Percentiles rank a stretch among this genome's conserved stretches.
Conservation (phyloP, 2,329 filamentous ascomycete species). For the Fonsecaea nubica region DNA sequence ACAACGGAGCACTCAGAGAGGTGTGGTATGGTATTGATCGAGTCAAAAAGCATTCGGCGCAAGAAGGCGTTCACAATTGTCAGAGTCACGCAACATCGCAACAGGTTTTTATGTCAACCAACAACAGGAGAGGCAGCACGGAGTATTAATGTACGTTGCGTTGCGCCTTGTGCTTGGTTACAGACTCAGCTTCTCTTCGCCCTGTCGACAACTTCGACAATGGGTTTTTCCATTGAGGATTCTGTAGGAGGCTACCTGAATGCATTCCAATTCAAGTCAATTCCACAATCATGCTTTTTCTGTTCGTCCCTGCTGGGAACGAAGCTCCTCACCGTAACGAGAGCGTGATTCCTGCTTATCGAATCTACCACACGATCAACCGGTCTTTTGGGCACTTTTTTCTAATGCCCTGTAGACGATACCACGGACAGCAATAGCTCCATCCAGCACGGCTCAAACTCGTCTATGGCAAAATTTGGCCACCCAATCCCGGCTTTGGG, state of each 20-base stretch:
- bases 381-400: background rate
- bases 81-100: conserved; percentile 12
- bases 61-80: conserved; percentile 55
- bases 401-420: background rate
- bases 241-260: conserved; percentile 18
- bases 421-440: background rate
- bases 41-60: conserved; percentile 50
- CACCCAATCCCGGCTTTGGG: background rate
- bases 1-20: conserved; percentile 15
- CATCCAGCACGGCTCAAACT: background rate
- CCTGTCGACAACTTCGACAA: conserved; percentile 18
- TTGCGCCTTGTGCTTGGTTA: conserved; percentile 21
- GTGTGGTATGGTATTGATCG: conserved; percentile 17
- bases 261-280: conserved; percentile 10
- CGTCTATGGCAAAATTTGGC: background rate
- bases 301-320: background rate
- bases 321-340: background rate
- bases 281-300: background rate
- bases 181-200: conserved; percentile 12
- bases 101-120: conserved; percentile 29
- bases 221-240: conserved; percentile 5
- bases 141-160: conserved; percentile 22
- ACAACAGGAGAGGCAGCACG: conserved; percentile 15
- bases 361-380: background rate
- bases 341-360: background rate